Percentiles rank a stretch among this genome's conserved stretches.
Conservation (phyloP, 2,329 filamentous ascomycete species). For the Alternaria postmessia region DNA sequence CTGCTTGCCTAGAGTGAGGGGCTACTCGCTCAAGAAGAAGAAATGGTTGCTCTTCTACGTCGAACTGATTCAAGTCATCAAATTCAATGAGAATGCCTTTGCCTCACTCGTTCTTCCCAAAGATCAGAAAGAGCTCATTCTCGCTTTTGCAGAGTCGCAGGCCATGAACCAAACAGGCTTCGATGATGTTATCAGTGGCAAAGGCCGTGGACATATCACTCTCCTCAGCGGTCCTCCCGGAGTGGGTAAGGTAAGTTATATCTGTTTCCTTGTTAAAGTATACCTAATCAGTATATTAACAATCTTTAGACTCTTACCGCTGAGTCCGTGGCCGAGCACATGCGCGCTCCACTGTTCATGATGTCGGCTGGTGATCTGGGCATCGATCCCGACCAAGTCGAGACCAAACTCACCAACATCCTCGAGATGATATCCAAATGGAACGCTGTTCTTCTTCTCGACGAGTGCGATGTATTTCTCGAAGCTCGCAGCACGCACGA, state of each 20-base stretch:
- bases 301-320: constrained; percentile 72
- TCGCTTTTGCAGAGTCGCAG: constrained; percentile 83
- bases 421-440: constrained; percentile 60
- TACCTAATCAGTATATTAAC: background rate
- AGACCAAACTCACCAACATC: constrained; percentile 56
- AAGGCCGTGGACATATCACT: constrained; percentile 82
- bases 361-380: constrained; percentile 74
- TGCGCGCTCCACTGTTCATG: constrained; percentile 82
- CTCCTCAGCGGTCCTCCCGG: constrained; percentile 85
- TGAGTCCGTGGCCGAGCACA: constrained; percentile 84
- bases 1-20: constrained; percentile 80
- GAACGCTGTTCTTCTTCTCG: constrained; percentile 63
- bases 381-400: constrained; percentile 53
- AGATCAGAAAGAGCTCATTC: constrained; percentile 71
- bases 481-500: constrained; percentile 55
- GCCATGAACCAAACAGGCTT: constrained; percentile 77
- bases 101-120: constrained; percentile 76
- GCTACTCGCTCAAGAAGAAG: constrained; percentile 87
- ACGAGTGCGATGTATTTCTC: constrained; percentile 69
- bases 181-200: constrained; percentile 73
- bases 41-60: constrained; percentile 88
- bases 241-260: constrained; percentile 69
- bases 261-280: background rate
- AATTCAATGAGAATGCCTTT: constrained; percentile 84
- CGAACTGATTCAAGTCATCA: constrained; percentile 77